A percentile compares a stretch with the other conserved stretches of the same genome.
Conservation (phyloP, 1,284 basidiomycete genomes). For the Flammula alnicola region DNA sequence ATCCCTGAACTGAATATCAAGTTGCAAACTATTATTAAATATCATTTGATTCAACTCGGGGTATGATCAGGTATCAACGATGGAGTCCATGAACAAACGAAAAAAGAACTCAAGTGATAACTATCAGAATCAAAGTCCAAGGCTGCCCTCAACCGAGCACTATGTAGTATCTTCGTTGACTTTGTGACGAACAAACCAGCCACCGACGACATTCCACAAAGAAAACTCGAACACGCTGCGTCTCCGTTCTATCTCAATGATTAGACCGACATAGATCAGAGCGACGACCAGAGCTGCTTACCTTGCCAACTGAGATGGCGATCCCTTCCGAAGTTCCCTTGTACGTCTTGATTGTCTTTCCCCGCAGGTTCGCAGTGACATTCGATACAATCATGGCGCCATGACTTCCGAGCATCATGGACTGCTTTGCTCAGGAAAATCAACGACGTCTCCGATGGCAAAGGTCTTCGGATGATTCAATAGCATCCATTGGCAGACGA, state of each 20-base stretch:
- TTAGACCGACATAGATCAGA: background rate
- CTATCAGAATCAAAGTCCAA: background rate
- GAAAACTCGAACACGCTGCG: slow-evolving; percentile 45
- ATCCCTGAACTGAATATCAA: too few relatives aligned
- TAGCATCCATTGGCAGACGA: slow-evolving; percentile 53
- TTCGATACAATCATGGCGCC: slow-evolving; percentile 51
- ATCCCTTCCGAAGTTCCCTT: slow-evolving; percentile 58
- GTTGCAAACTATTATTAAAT: too few relatives aligned
- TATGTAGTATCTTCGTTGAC: too few relatives aligned
- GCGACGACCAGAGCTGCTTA: slow-evolving; percentile 31
- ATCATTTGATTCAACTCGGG: slow-evolving; percentile 8
- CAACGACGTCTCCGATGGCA: slow-evolving; percentile 64
- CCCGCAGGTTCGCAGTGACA: slow-evolving; percentile 48
- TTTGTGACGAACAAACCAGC: slow-evolving; percentile 31
- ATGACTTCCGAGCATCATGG: slow-evolving; percentile 52
- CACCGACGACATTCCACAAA: slow-evolving; percentile 47
- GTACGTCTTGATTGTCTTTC: slow-evolving; percentile 47
- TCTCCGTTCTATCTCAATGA: slow-evolving; percentile 47
- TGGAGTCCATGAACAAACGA: background rate
- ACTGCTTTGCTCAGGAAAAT: slow-evolving; percentile 65
- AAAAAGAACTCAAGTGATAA: background rate
- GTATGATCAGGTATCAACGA: background rate
- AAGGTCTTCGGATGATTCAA: slow-evolving; percentile 55
- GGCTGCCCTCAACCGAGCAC: too few relatives aligned
- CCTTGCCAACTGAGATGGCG: slow-evolving; percentile 62